Evolutionary conservation across 805 yeast genomes (phyloP).

Genomic region (Scheffersomyces lignosus): DNA sequence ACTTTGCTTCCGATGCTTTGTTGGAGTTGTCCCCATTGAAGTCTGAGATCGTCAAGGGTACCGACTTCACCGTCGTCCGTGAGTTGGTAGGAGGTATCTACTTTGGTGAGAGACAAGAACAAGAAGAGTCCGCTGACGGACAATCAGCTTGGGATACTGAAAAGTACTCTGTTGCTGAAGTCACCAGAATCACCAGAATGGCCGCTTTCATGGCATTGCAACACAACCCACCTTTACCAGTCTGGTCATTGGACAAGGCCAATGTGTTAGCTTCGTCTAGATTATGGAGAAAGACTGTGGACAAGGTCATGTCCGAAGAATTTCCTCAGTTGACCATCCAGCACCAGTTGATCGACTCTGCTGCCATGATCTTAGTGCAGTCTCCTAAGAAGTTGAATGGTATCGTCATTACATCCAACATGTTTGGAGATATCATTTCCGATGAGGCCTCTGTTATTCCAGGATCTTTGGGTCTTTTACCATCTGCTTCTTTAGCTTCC

Average conservation of each 20-base stretch:
- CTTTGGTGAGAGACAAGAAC: slow-evolving; percentile 95
- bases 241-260: slow-evolving; percentile 97
- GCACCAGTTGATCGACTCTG: slow-evolving; percentile 97
- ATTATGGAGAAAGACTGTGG: slow-evolving; percentile 93
- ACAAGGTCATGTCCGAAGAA: slow-evolving; percentile 78
- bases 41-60: slow-evolving; percentile 81
- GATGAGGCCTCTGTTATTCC: slow-evolving; percentile 99
- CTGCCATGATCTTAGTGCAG: slow-evolving; percentile 96
- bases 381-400: slow-evolving; percentile 91
- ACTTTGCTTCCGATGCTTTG: slow-evolving; percentile 82
- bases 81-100: slow-evolving; percentile 98
- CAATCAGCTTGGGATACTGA: slow-evolving; percentile 94
- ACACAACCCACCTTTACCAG: slow-evolving; percentile 88
- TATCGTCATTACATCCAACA: slow-evolving; percentile 86
- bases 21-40: slow-evolving; percentile 87
- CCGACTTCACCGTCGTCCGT: slow-evolving; percentile 90
- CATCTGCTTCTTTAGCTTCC: slow-evolving; percentile 96
- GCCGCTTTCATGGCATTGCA: slow-evolving; percentile 96
- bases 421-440: slow-evolving; percentile 97
- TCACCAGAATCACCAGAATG: slow-evolving; percentile 95
- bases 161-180: slow-evolving; percentile 86
- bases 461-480: slow-evolving; percentile 93
- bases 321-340: slow-evolving; percentile 86
- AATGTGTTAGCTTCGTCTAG: slow-evolving; percentile 95
- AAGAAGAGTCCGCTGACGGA: slow-evolving; percentile 59